Evolutionary conservation across 2,329 filamentous ascomycete species (phyloP), one percentile per base, ranked within the genome.

Genomic region (Emericellopsis cladophorae): DNA sequence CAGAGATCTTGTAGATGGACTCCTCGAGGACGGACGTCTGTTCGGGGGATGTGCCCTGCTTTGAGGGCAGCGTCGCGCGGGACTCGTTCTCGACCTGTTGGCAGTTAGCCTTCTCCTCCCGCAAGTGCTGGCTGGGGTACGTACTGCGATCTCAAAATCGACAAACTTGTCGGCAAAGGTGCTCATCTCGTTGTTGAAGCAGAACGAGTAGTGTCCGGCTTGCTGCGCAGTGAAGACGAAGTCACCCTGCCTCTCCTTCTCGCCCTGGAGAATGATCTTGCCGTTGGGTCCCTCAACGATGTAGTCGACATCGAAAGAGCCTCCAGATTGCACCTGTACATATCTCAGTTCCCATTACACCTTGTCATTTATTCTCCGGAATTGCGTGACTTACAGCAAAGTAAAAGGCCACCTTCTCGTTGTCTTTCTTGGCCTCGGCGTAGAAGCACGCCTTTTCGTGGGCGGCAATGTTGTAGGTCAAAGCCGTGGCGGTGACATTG

Each of bases 391-490:
- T 26, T 26, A 98, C 92, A 45, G 92, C 93, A 66, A 98, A 98
- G 70, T 98, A 98, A 59, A 98, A 98, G 39, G 92, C 89, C 51
- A 98, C 72, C 76, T 98, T 98, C 54, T 84, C 78, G 52, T 81
- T 81, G 59, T 76, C 74, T 58, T 84, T 76, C 48, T 88, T 79
- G 42, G 90, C 81, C 50, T 78, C 69, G 43, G 85, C 76, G 61
- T 84, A 95, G 76, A 98, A 98, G 70, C 92, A 98, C 45, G 92
- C 87, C 65, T 85, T 88, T 71, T 96, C 92, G 67, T 93, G 85
- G 39, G 92, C 84, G 40, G 73, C 67, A 37, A 98, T 73, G 65
- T 89, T 86, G 72, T 95, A 98, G 37, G 92, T 98, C 57, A 98
- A 73, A 33, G 92, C 89, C 5, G 92, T 98, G 31, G 87, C 88